These are phyloP conservation scores for Sophora flavescens DNA, from an alignment of 306 rosid genomes.

Conservation along the genomic window DNA sequence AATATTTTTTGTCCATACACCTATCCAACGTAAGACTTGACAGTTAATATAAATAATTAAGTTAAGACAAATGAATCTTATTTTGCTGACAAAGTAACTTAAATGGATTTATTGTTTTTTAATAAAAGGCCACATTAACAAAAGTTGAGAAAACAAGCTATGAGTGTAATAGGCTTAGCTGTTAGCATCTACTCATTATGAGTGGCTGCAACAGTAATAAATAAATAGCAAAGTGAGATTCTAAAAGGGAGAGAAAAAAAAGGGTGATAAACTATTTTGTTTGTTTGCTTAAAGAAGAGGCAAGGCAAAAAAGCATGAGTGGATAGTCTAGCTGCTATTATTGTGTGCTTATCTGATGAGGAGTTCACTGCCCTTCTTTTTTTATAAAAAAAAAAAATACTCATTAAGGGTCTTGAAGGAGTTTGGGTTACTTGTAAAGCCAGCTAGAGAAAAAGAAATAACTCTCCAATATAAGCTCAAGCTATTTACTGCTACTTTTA, in stretches of 20 bases:
- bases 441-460: slow-evolving; percentile 12
- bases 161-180: slow-evolving; percentile 8
- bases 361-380: slow-evolving; percentile 46
- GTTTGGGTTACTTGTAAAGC: slow-evolving; percentile 25
- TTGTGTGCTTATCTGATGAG: slow-evolving; percentile 60
- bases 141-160: slow-evolving; percentile 24
- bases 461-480: slow-evolving; percentile 30
- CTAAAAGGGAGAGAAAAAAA: slow-evolving; percentile 30
- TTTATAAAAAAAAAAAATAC: too few species aligned
- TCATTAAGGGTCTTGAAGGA: slow-evolving; percentile 5
- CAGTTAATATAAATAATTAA: slow-evolving; percentile 25
- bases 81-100: slow-evolving; percentile 15
- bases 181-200: slow-evolving; percentile 24
- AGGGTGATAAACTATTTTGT: slow-evolving; percentile 37
- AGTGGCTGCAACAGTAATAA: slow-evolving; percentile 24
- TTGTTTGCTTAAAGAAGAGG: slow-evolving; percentile 52
- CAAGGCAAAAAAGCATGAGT: slow-evolving; percentile 43
- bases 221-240: slow-evolving; percentile 44
- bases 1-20: background rate
- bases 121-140: slow-evolving; percentile 14
- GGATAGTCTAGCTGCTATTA: slow-evolving; percentile 49
- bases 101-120: slow-evolving; percentile 13
- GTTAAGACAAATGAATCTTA: slow-evolving; percentile 2
- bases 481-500: slow-evolving; percentile 37
- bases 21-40: background rate